A percentile compares a stretch with the other conserved stretches of the same genome.
phyloP scores from a whole-genome alignment of 495 filamentous ascomycete genomes.

The Barbatosphaeria neglecta region DNA sequence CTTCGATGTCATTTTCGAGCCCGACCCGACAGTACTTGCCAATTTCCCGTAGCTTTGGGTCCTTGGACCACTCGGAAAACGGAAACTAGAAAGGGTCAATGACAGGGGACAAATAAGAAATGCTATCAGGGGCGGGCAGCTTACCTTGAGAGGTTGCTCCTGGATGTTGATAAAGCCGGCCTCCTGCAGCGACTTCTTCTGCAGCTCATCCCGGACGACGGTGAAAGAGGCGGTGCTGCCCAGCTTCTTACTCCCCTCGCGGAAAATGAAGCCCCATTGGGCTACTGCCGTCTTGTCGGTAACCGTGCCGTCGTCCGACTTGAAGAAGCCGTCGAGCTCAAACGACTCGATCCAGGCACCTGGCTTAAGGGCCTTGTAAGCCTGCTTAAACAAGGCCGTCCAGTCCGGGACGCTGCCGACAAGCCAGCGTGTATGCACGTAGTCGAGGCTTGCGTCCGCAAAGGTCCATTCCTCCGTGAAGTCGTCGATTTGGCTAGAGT shows the following conservation, averaged over 20 bases:
- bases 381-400: constrained; percentile 28
- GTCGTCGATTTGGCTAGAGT: constrained; percentile 36
- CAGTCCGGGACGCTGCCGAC: constrained; percentile 41
- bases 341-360: constrained; percentile 10
- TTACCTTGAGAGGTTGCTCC: constrained; percentile 8
- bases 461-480: constrained; percentile 35
- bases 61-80: constrained; percentile 37
- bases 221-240: constrained; percentile 9
- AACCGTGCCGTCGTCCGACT: constrained; percentile 9
- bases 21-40: constrained; percentile 20
- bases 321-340: constrained; percentile 9
- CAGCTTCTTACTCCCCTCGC: constrained; percentile 9
- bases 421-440: constrained; percentile 43
- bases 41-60: constrained; percentile 35
- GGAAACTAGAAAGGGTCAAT: constrained; percentile 12
- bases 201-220: constrained; percentile 5
- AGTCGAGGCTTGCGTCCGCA: constrained; percentile 39
- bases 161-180: constrained; percentile 12
- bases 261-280: constrained; percentile 11
- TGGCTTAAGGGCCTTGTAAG: constrained; percentile 12
- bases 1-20: constrained; percentile 19
- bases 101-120: background rate
- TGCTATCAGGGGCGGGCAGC: background rate
- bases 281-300: constrained; percentile 6
- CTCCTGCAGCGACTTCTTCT: constrained; percentile 6